These are phyloP conservation scores for Dactylellina parvicollis DNA, from an alignment of 2,329 filamentous ascomycete species.

Conservation along the genomic window DNA sequence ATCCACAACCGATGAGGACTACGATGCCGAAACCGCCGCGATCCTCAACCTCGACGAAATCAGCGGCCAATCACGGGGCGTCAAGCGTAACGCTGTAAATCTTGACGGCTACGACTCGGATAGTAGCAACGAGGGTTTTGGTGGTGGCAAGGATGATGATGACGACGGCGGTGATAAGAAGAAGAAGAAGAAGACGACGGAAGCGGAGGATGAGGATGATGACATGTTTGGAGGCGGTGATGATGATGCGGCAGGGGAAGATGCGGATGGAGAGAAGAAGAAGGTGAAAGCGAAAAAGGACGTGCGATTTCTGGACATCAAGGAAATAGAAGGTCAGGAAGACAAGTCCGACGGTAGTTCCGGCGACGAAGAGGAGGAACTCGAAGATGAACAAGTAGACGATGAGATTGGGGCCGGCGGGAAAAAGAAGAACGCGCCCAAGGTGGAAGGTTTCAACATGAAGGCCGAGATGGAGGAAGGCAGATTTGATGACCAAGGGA, in stretches of 20 bases:
- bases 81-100: constrained; percentile 93
- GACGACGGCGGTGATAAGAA: constrained; percentile 61
- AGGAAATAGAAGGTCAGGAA: constrained; percentile 83
- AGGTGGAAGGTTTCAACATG: constrained; percentile 97
- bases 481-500: constrained; percentile 87
- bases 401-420: constrained; percentile 89
- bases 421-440: constrained; percentile 90
- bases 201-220: constrained; percentile 70
- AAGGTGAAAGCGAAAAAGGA: constrained; percentile 64
- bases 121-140: constrained; percentile 84
- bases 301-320: constrained; percentile 69
- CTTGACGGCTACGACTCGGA: constrained; percentile 97
- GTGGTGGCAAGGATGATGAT: constrained; percentile 73
- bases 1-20: constrained; percentile 70
- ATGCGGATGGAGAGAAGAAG: constrained; percentile 61
- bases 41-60: constrained; percentile 93
- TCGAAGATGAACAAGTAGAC: constrained; percentile 77
- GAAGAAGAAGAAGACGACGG: constrained; percentile 62
- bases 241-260: constrained; percentile 68
- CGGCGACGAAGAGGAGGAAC: constrained; percentile 69
- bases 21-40: constrained; percentile 66
- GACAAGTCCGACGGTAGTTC: constrained; percentile 64
- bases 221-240: constrained; percentile 61
- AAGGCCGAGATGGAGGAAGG: constrained; percentile 89
- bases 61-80: constrained; percentile 74